Evolutionary conservation across 257 asterid species (phyloP), one percentile per base, ranked within the genome.

Genomic region (Fraxinus cuspidata): DNA sequence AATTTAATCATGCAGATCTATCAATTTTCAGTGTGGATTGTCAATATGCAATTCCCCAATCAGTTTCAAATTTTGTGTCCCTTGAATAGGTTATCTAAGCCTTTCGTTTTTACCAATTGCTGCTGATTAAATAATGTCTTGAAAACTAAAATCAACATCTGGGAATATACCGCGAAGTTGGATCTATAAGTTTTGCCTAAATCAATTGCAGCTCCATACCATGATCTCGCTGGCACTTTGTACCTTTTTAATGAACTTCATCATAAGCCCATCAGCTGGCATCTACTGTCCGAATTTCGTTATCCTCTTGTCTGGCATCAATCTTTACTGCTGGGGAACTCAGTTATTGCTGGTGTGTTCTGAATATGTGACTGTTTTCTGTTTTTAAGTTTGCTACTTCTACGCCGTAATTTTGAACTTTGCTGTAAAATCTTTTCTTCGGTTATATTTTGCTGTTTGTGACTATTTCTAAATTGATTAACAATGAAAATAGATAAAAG

Each of bases 321-420:
- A 56, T 56, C 65, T 56, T 18, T 6, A 51, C 12, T 56, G 27
- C 58, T 47, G 58, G 2, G 28, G 28, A 56, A 56, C n/a, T 56
- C 51, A 2, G 51, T 42, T 40, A 10, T 40, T 40, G 49, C n/a
- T 13, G 53, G n/a, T 13, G n/a, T 13, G 3, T 44, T 88, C 87
- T 81, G 90, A 56, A 69, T 44, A 4, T 15, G 19, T 13, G 7
- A 47, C 19, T 47, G n/a, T 47, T 47, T 15, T 47, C 56, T 47
- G 56, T 47, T 16, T 74, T 23, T 11, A 40, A 7, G 35, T 16
- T 47, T 47, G n/a, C n/a, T 15, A 16, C n/a, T 47, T 3, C 56
- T 47, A 4, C 1, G 21, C 58, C 0, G 21, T 4, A 47, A 47
- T 8, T 47, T 47, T 47, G 58, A 47, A 4, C 11, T 23, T 47